Base-by-base conservation (phyloP, 176 grass and related monocot genomes). In the Juncus effusus region DNA sequence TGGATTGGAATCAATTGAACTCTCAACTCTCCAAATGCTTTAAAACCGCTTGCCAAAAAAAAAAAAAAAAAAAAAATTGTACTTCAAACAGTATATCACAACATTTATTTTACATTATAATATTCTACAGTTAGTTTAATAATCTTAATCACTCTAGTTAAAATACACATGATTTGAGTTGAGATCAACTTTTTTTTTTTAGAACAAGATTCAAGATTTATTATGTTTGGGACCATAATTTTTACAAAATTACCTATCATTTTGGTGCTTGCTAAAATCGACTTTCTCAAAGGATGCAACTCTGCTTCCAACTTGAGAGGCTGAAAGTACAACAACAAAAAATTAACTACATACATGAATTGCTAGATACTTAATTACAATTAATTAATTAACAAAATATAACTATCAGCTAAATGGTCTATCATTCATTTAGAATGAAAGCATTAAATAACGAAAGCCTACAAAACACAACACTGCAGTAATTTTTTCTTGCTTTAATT, bases 211-310 rank as follows among this genome's bases (percentile, higher is more conserved):
- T 28, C 19, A 47, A 47, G 44, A 47, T 47, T 28, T 6, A 9
- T 47, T 47, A 47, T 47, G 54, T 12, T 38, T 16, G 5, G 1
- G 35, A 3, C 28, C 4, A 47, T 47, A 47, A 47, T 47, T 28
- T 28, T 28, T 28, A 28, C 19, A 28, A 28, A 28, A 28, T 47
- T 47, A 97, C 94, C 88, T 97, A 58, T 88, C 94, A 84, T 97
- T 97, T 86, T 97, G 94, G 61, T 92, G 88, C 82, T 89, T 97
- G 45, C 92, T 54, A 86, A 97, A 89, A 82, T 97, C 82, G 86
- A 86, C 75, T 77, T 87, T 89, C 52, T 76, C 85, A 59, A 76
- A 82, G 42, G 82, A 84, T 64, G 80, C 69, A 13, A 82, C 69
- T 75, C 44, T 56, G 69, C 16, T 89, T 71, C 59, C 75, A 77